Evolutionary conservation across 225 moss, liverwort and hornwort genomes (phyloP).

Genomic region (Asterella californica): DNA sequence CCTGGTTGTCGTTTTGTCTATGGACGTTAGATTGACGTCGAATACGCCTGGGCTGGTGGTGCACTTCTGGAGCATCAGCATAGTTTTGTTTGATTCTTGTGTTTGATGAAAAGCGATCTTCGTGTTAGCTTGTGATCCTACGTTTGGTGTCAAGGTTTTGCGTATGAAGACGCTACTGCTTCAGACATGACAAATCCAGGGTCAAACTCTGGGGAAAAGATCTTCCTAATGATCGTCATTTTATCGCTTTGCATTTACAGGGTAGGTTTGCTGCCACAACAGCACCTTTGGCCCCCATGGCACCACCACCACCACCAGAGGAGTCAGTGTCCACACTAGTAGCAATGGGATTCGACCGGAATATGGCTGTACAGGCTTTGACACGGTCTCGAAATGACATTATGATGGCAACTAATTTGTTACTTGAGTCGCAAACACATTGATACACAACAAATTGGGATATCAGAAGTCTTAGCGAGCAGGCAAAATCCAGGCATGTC

Average conservation of each 20-base stretch:
- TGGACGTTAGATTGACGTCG: too few relatives aligned
- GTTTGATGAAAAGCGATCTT: too few relatives aligned
- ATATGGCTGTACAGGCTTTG: conserved; percentile 77
- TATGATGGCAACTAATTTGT: conserved; percentile 67
- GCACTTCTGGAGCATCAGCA: too few relatives aligned
- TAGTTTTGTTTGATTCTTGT: too few relatives aligned
- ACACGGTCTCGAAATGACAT: conserved; percentile 71
- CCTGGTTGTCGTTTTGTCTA: too few relatives aligned
- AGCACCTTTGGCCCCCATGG: conserved; percentile 47
- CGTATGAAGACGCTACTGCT: not conserved
- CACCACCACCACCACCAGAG: conserved; percentile 48
- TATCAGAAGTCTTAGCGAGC: not conserved
- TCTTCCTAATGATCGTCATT: not conserved
- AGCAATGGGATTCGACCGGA: conserved; percentile 88
- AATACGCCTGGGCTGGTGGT: too few relatives aligned
- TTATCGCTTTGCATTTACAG: conserved; percentile 37
- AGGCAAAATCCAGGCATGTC: conserved; percentile 1
- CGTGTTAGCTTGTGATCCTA: not conserved
- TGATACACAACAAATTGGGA: conserved; percentile 20
- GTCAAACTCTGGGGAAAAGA: not conserved
- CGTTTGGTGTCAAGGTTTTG: not conserved
- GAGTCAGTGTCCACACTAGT: conserved; percentile 70
- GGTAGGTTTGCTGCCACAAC: conserved; percentile 68
- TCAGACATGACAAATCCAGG: not conserved
- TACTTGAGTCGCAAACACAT: conserved; percentile 83